Evolutionary conservation across 2,329 filamentous ascomycete genomes (phyloP).

Genomic region (Penicillium sp.): DNA sequence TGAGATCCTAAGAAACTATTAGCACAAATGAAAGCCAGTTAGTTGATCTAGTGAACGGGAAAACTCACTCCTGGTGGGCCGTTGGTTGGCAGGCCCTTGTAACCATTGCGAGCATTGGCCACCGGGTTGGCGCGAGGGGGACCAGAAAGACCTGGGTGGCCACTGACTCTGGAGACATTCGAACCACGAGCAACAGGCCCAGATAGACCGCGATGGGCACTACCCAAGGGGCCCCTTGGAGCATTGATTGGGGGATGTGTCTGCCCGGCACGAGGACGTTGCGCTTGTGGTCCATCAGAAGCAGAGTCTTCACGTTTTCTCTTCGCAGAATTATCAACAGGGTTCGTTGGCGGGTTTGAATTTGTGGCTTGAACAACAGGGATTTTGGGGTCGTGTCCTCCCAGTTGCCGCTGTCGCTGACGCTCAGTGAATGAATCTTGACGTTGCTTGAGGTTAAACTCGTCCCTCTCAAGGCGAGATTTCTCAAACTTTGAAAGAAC

Average conservation of each 20-base stretch:
- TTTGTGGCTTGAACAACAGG: conserved; percentile 39
- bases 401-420: conserved; percentile 44
- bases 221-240: conserved; percentile 15
- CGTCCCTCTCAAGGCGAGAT: conserved; percentile 37
- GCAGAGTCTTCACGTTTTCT: conserved; percentile 35
- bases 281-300: conserved; percentile 24
- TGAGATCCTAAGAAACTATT: conserved; percentile 35
- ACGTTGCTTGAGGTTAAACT: conserved; percentile 35
- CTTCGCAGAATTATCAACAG: conserved; percentile 26
- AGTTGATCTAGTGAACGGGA: not conserved
- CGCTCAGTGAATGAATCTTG: conserved; percentile 40
- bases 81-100: conserved; percentile 21
- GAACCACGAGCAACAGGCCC: not conserved
- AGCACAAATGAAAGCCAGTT: conserved; percentile 23
- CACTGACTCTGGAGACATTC: not conserved
- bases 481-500: conserved; percentile 41
- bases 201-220: conserved; percentile 2
- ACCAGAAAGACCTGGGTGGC: not conserved
- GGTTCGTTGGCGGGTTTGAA: conserved; percentile 16
- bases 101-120: conserved; percentile 1
- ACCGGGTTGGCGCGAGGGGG: not conserved
- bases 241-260: conserved; percentile 25
- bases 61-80: conserved; percentile 17
- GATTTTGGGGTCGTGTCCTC: conserved; percentile 47
- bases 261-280: conserved; percentile 31